Evolutionary conservation across 78 protist genomes (phyloP).

Genomic region (Pigoraptor vietnamica): DNA sequence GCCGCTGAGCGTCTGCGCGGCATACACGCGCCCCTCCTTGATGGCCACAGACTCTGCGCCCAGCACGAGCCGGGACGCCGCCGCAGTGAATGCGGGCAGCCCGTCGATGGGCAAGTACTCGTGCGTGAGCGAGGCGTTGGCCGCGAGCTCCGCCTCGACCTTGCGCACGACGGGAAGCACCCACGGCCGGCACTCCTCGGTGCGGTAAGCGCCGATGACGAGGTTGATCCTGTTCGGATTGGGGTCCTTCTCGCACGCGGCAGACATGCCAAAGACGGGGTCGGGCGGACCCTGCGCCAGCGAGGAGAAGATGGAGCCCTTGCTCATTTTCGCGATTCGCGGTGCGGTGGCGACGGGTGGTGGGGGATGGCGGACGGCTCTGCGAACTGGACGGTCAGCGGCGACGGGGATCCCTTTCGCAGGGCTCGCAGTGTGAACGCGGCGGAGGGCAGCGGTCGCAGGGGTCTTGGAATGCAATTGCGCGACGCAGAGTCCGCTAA

Average conservation of each 20-base stretch:
- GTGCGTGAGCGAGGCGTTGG: constrained; percentile 43
- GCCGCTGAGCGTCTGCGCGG: constrained; percentile 93
- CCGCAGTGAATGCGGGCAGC: constrained; percentile 37
- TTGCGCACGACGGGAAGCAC: constrained; percentile 16
- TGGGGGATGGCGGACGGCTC: no score
- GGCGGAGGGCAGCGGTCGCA: no score
- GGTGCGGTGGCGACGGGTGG: no score
- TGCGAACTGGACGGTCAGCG: no score
- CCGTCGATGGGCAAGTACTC: constrained; percentile 86
- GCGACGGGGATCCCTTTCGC: no score
- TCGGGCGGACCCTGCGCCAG: constrained; percentile 38
- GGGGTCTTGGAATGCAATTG: no score
- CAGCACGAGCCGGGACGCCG: constrained; percentile 41
- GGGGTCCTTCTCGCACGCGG: constrained; percentile 60
- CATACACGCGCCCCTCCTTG: constrained; percentile 35
- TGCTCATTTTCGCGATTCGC: no score
- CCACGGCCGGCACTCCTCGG: constrained; percentile 29
- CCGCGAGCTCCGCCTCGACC: constrained; percentile 9
- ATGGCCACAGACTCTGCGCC: constrained; percentile 24
- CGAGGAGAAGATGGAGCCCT: not conserved
- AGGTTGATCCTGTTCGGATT: constrained; percentile 49
- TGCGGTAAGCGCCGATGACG: constrained; percentile 83
- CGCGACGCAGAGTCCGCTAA: no score
- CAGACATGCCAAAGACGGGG: constrained; percentile 68
- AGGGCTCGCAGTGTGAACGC: no score